Conservation (phyloP, 2,329 filamentous ascomycete genomes). For the Fusarium sp. region DNA sequence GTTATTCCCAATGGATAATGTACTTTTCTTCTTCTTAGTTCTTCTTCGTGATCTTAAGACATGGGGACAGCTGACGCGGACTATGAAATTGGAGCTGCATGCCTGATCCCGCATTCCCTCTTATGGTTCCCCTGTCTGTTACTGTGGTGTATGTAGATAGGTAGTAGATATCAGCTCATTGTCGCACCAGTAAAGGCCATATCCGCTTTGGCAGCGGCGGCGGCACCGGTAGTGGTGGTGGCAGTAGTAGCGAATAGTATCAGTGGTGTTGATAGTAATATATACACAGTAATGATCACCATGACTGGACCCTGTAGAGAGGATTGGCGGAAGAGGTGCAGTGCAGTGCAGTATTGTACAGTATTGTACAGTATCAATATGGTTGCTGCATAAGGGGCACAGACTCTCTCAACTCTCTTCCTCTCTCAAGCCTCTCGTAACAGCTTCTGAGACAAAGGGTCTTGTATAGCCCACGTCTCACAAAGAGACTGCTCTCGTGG, state of each 20-base stretch:
- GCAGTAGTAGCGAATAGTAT: neutral
- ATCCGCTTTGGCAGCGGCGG: constrained; percentile 28
- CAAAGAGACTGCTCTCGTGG: constrained; percentile 42
- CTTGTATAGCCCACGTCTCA: constrained; percentile 29
- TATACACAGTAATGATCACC: constrained; percentile 8
- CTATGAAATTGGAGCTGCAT: constrained; percentile 36
- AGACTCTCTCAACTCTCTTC: neutral
- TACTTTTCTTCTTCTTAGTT: neutral
- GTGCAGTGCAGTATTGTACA: neutral
- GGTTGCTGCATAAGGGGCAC: constrained; percentile 18
- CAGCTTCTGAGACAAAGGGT: constrained; percentile 21
- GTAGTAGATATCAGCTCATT: constrained; percentile 37
- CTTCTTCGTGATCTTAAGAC: constrained; percentile 24
- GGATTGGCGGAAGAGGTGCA: constrained; percentile 37
- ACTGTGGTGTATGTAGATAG: neutral
- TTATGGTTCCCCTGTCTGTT: constrained; percentile 16
- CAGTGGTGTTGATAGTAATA: constrained; percentile 16
- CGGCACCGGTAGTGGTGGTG: constrained; percentile 27
- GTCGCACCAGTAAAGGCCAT: constrained; percentile 23
- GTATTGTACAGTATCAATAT: constrained; percentile 5
- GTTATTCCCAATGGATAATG: constrained; percentile 33
- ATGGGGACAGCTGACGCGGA: constrained; percentile 38
- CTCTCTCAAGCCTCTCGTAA: constrained; percentile 1
- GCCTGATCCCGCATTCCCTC: constrained; percentile 26
- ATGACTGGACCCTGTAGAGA: constrained; percentile 13